Percentiles rank a stretch among this genome's conserved stretches.
These are phyloP conservation scores for Lachnellula cervina DNA, from an alignment of 2,329 filamentous ascomycete species.

Conservation along the genomic window DNA sequence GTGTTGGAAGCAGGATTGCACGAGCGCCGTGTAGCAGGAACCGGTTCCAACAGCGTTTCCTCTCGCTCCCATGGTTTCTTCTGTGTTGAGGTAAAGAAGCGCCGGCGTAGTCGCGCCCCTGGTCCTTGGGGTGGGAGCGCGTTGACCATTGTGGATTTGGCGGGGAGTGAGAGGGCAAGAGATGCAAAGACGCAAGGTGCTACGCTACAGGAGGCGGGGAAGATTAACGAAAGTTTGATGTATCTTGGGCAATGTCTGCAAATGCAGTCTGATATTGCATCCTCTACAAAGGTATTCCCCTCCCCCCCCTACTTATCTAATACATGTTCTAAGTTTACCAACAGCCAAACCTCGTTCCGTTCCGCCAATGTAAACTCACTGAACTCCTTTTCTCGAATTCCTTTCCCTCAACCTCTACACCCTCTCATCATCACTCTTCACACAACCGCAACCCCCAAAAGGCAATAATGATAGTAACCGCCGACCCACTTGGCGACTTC, in stretches of 20 bases:
- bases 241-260: conserved; percentile 95
- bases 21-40: conserved; percentile 83
- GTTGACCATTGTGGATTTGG: conserved; percentile 85
- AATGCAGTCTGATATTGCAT: conserved; percentile 79
- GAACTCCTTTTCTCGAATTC: conserved; percentile 85
- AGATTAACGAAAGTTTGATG: conserved; percentile 98
- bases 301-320: not conserved
- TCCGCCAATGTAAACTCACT: conserved; percentile 79
- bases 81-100: conserved; percentile 89
- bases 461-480: conserved; percentile 93
- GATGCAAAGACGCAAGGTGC: conserved; percentile 92
- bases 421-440: conserved; percentile 31
- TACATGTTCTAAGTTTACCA: conserved; percentile 13
- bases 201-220: conserved; percentile 90
- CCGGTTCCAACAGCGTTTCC: conserved; percentile 86
- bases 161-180: conserved; percentile 86
- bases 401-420: conserved; percentile 46
- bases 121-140: conserved; percentile 70
- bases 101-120: conserved; percentile 46
- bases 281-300: conserved; percentile 61
- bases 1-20: conserved; percentile 85
- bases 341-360: conserved; percentile 69
- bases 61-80: conserved; percentile 96
- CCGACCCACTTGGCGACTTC: conserved; percentile 88
- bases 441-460: conserved; percentile 66